Percentiles rank a stretch among this genome's conserved stretches.
Conservation (phyloP, 352 stramenopile genomes). For the Phytopythium vexans region DNA sequence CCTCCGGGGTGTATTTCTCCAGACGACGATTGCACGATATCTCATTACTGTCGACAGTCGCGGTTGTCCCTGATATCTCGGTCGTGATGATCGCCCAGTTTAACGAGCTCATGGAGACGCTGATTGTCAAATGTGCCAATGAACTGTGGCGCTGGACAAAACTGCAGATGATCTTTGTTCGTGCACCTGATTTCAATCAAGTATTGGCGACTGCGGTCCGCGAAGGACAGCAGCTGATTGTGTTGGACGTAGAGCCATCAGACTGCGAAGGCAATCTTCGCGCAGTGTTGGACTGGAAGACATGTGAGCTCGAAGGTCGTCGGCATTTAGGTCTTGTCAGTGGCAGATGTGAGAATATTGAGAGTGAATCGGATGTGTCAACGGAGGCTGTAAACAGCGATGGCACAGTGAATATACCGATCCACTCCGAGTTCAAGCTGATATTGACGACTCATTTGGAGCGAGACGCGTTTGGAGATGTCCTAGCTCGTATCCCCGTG, state of each 20-base stretch:
- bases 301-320: constrained; percentile 9
- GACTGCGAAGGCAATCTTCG: constrained; percentile 27
- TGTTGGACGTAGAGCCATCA: constrained; percentile 49
- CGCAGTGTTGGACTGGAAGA: constrained; percentile 17
- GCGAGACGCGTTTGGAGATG: constrained; percentile 35
- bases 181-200: constrained; percentile 27
- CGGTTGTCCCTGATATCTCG: constrained; percentile 16
- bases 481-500: constrained; percentile 25
- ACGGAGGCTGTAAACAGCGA: background rate
- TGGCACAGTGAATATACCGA: constrained; percentile 8
- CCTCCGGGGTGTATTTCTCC: constrained; percentile 35
- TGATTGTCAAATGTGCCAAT: constrained; percentile 37
- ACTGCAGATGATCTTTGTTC: constrained; percentile 37
- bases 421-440: constrained; percentile 40
- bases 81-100: constrained; percentile 46
- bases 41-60: constrained; percentile 29
- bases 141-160: constrained; percentile 41
- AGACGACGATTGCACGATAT: constrained; percentile 36
- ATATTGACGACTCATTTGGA: constrained; percentile 34
- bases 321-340: constrained; percentile 19
- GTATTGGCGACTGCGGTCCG: constrained; percentile 30
- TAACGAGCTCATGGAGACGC: constrained; percentile 29
- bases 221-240: constrained; percentile 50
- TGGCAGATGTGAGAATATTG: too few relatives aligned
- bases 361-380: too few relatives aligned